These are phyloP conservation scores for Taiwanofungus camphoratus DNA, from an alignment of 1,284 basidiomycete species.

Conservation along the genomic window DNA sequence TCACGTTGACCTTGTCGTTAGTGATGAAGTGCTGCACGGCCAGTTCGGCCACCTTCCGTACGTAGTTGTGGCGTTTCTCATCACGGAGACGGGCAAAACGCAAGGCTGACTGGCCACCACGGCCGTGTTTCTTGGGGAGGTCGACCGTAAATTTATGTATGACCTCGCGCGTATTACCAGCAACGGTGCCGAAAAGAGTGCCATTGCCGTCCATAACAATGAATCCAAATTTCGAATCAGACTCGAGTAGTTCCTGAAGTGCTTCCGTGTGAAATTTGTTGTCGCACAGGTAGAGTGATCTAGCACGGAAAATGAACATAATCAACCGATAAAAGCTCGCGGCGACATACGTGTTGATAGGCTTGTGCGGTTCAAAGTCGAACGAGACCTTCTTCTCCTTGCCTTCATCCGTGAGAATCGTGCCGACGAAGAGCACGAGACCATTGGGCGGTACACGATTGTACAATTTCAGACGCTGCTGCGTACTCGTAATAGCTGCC, in stretches of 20 bases:
- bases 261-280: conserved; percentile 99
- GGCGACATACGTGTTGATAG: conserved; percentile 88
- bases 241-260: conserved; percentile 93
- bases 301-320: conserved; percentile 26
- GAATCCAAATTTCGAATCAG: conserved; percentile 97
- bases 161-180: conserved; percentile 96
- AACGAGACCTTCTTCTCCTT: conserved; percentile 99
- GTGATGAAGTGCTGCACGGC: conserved; percentile 99
- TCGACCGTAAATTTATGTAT: conserved; percentile 99
- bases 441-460: conserved; percentile 95
- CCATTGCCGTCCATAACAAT: conserved; percentile 99
- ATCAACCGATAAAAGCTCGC: conserved; percentile 1
- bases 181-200: conserved; percentile 91
- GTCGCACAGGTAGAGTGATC: conserved; percentile 97
- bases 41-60: conserved; percentile 95
- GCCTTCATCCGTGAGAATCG: conserved; percentile 96
- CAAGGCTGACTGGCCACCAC: conserved; percentile 99
- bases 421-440: conserved; percentile 95
- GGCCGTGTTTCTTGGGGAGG: conserved; percentile 99
- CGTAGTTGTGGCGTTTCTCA: conserved; percentile 99
- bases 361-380: conserved; percentile 96
- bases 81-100: conserved; percentile 99
- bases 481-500: conserved; percentile 98
- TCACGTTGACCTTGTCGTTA: conserved; percentile 97
- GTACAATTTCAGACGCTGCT: conserved; percentile 96